Conservation (phyloP, 1,284 basidiomycete species). For the Rhodotorula sp. region DNA sequence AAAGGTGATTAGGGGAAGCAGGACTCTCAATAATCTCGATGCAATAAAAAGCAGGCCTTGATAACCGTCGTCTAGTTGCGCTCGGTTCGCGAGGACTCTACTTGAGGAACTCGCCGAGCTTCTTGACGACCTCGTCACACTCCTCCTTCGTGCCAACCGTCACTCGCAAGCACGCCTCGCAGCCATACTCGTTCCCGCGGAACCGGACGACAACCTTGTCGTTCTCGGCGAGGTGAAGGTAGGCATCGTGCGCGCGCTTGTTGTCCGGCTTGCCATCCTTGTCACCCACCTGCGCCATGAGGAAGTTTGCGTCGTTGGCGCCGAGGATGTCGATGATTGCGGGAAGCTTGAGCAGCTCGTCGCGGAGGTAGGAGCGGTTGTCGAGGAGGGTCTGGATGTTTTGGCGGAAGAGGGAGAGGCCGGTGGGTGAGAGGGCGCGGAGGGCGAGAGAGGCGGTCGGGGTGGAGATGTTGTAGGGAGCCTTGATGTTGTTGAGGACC, state of each 20-base stretch:
- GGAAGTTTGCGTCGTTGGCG: constrained; percentile 86
- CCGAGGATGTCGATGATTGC: constrained; percentile 74
- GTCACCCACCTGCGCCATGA: constrained; percentile 68
- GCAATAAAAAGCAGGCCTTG: background rate
- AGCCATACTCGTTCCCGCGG: constrained; percentile 82
- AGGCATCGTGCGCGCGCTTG: constrained; percentile 65
- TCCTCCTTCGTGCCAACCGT: constrained; percentile 86
- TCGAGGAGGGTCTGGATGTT: constrained; percentile 34
- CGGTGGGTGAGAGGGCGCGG: constrained; percentile 68
- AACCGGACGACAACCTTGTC: constrained; percentile 87
- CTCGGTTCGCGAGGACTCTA: background rate
- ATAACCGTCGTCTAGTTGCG: too few species aligned
- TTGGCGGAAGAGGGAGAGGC: constrained; percentile 58
- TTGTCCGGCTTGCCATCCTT: constrained; percentile 65
- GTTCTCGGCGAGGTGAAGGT: constrained; percentile 80
- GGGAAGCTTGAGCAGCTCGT: constrained; percentile 12
- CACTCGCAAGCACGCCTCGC: constrained; percentile 80
- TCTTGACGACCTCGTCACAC: constrained; percentile 53
- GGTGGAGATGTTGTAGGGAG: constrained; percentile 93
- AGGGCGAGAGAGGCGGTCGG: constrained; percentile 83
- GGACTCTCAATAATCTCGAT: background rate
- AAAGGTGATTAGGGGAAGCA: background rate
- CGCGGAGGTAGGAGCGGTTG: constrained; percentile 34
- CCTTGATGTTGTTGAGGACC: constrained; percentile 92
- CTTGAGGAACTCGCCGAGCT: constrained; percentile 36